Evolutionary conservation across 2,329 filamentous ascomycete species (phyloP), one percentile per base, ranked within the genome.

Genomic region (Diaporthe citrichinensis): DNA sequence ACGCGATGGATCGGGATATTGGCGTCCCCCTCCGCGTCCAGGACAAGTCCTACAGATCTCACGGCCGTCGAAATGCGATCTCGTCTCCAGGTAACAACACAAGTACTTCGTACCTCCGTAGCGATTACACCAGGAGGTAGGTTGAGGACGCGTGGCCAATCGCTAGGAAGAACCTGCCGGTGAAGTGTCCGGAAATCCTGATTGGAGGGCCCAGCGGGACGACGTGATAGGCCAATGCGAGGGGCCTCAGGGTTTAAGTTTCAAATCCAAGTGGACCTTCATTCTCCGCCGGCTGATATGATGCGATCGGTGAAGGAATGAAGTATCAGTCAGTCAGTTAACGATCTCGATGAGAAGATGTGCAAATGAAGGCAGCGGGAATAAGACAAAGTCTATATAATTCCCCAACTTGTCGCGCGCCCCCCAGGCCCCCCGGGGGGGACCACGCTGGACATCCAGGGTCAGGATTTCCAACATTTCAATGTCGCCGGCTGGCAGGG

Each of bases 321-420:
- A 28, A 9, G 1, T 46, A 58, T 6, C 10, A 6, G 20, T 36
- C 3, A 31, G 25, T 4, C 49, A n/a, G 1, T n/a, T 17, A 68
- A 17, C 31, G 44, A 53, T 68, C 62, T 36, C 44, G 62, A 28
- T 68, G 62, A 17, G 20, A 39, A 46, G 28, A 9, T 25, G 6
- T 10, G 7, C 3, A 15, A 17, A 28, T 2, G 3, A 10, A 3
- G 12, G 44, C 31, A 28, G 20, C 44, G 10, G 62, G 46, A 67
- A 67, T 17, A 67, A 25, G 23, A 25, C n/a, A 51, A 51, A 67
- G 44, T n/a, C 44, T 51, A 51, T 51, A 51, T 67, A 51, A 44
- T 15, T n/a, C 23, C 12, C 31, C 28, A 51, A 4, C 31, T 1
- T 36, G 20, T 34, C 39, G 7, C 25, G 28, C 28, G 8, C 41